Base-by-base conservation (phyloP, 176 grass and related monocot species). In the Alopecurus myosuroides region DNA sequence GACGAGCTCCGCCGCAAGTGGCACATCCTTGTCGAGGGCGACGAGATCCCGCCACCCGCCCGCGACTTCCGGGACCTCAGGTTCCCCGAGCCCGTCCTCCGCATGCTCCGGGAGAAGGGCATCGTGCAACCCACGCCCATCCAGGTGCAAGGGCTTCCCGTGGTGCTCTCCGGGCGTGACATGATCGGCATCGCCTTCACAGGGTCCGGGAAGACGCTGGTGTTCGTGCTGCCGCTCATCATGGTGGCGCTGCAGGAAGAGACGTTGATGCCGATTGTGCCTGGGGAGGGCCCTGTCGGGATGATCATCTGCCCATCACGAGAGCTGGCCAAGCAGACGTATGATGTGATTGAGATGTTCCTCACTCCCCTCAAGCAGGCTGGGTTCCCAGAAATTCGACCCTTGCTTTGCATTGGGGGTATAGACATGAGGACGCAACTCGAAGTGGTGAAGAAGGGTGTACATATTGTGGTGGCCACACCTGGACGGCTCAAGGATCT, bases 111-210 rank as follows among this genome's bases (percentile, higher is more conserved):
- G 8, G 93, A 98, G 83, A 95, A 87, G 80, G 93, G 91, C 26
- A 98, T 96, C 82, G 56, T 96, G 18, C 97, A 92, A 72, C 97
- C 97, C n/a, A 98, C 97, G 3, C 97, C 97, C 2, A 98, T 98
- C 86, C 97, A 98, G 89, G 97, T 98, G 66, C 97, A 98, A 68
- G 97, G 97, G 1, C 83, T 98, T 1, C 97, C 97, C 0, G 91
- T 98, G 0, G 81, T 92, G 85, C 91, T 98, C 15, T 92, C 97
- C 0, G 97, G 97, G 1, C 83, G 97, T 0, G 97, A 98, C 70
- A 98, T 98, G 93, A 98, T 96, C 4, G 93, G 97, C 23, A 98
- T 98, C 3, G 97, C 93, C 0, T 98, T 98, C 90, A 98, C 97
- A 0, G 97, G 97, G 5, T 98, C 97, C 0, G 97, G 97, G 36